Conservation (phyloP, 441 rosid species). For the Bocquillonia castaneifolia region DNA sequence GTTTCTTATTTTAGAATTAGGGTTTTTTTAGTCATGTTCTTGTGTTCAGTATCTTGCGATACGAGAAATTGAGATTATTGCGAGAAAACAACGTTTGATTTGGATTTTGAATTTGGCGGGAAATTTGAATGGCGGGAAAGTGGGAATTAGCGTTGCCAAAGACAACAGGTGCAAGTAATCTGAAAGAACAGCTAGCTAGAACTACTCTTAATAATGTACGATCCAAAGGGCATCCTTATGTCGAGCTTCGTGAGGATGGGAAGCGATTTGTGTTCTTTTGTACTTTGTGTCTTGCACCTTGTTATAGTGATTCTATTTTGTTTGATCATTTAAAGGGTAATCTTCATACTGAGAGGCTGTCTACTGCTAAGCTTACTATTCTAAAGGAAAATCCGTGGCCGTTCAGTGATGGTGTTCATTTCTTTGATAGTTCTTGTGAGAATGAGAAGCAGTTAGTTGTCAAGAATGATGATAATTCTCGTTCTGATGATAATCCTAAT, state of each 20-base stretch:
- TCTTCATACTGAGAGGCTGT: slow-evolving; percentile 65
- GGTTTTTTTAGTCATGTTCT: not conserved
- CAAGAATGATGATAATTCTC: slow-evolving; percentile 27
- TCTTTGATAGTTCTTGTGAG: slow-evolving; percentile 51
- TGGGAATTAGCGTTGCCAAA: slow-evolving; percentile 51
- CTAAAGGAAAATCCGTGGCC: slow-evolving; percentile 83
- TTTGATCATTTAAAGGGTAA: slow-evolving; percentile 73
- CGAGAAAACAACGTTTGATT: not conserved
- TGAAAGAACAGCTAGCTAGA: slow-evolving; percentile 64
- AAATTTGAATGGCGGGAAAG: slow-evolving; percentile 47
- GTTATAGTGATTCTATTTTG: slow-evolving; percentile 69
- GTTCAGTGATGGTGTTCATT: slow-evolving; percentile 74
- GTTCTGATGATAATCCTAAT: slow-evolving; percentile 24
- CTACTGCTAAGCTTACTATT: slow-evolving; percentile 66
- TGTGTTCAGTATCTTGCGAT: not conserved
- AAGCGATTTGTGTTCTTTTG: slow-evolving; percentile 75
- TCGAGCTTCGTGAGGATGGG: slow-evolving; percentile 78
- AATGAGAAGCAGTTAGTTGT: slow-evolving; percentile 27
- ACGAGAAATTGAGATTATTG: not conserved
- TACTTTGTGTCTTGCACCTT: slow-evolving; percentile 75
- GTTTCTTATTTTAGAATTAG: no score
- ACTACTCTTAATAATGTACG: slow-evolving; percentile 56
- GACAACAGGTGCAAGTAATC: slow-evolving; percentile 34
- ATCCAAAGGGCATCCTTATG: slow-evolving; percentile 64
- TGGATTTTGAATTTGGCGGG: slow-evolving; percentile 18